Percentiles rank a stretch among this genome's conserved stretches.
phyloP scores from a whole-genome alignment of 176 grass and related monocot genomes.

The Otatea glauca region DNA sequence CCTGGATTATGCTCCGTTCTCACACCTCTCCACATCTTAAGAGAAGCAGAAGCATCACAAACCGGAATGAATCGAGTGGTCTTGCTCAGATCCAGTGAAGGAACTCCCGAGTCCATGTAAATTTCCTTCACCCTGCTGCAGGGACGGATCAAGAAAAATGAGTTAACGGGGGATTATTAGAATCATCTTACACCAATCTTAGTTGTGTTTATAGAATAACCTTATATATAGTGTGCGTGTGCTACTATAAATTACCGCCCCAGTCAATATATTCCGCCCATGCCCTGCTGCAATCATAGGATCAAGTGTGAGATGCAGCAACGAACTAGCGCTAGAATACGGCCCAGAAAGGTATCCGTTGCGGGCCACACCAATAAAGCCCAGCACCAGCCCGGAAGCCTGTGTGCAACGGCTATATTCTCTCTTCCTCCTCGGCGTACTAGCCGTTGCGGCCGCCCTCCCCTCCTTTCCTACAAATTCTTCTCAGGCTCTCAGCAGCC shows the following conservation, averaged over 20 bases:
- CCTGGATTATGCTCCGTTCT: neutral
- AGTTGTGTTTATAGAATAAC: too few species aligned
- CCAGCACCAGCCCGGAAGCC: neutral
- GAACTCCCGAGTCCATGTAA: neutral
- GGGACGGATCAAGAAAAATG: too few species aligned
- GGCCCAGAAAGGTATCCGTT: neutral
- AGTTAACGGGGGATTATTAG: too few species aligned
- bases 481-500: neutral
- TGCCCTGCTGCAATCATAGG: too few species aligned
- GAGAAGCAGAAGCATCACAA: neutral
- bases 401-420: conserved; percentile 47
- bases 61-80: neutral
- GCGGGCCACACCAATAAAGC: too few species aligned
- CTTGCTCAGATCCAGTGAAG: too few species aligned
- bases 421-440: neutral
- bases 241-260: too few species aligned
- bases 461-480: conserved; percentile 40
- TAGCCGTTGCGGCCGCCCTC: conserved; percentile 47
- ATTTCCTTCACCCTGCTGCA: too few species aligned
- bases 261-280: too few species aligned
- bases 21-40: neutral
- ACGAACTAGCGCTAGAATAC: neutral
- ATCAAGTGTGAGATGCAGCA: neutral
- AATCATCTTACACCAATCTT: too few species aligned
- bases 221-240: too few species aligned